Evolutionary conservation across 2,329 filamentous ascomycete genomes (phyloP).

Genomic region (Aureobasidium musti): DNA sequence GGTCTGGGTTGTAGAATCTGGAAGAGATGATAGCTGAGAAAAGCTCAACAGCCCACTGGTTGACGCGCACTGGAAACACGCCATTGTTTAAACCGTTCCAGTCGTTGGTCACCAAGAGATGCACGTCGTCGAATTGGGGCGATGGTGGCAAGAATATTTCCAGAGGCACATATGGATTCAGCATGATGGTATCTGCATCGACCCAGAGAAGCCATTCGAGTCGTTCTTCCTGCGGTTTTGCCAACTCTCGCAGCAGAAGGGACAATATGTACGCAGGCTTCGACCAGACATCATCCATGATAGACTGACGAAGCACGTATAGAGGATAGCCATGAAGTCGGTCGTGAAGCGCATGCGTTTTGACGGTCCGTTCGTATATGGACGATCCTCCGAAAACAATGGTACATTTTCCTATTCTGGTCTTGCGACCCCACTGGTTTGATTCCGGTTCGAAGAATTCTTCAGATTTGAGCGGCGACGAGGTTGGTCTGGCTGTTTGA

Average conservation of each 20-base stretch:
- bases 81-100: constrained; percentile 49
- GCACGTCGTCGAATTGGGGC: constrained; percentile 41
- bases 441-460: constrained; percentile 11
- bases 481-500: constrained; percentile 17
- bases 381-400: constrained; percentile 44
- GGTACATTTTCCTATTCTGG: constrained; percentile 45
- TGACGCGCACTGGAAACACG: constrained; percentile 48
- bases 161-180: constrained; percentile 48
- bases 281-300: constrained; percentile 50
- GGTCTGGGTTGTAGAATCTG: constrained; percentile 44
- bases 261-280: constrained; percentile 50
- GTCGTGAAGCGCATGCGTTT: constrained; percentile 47
- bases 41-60: constrained; percentile 45
- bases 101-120: constrained; percentile 46
- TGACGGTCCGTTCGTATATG: constrained; percentile 47
- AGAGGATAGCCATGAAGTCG: constrained; percentile 47
- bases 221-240: constrained; percentile 44
- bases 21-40: constrained; percentile 46
- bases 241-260: constrained; percentile 44
- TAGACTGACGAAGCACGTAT: constrained; percentile 46
- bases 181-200: constrained; percentile 49
- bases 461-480: constrained; percentile 12
- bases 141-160: constrained; percentile 46
- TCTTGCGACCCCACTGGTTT: constrained; percentile 39
- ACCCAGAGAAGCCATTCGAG: constrained; percentile 51